Evolutionary conservation across 768 basidiomycete genomes (phyloP).

Genomic region (Pisolithus marmoratus): DNA sequence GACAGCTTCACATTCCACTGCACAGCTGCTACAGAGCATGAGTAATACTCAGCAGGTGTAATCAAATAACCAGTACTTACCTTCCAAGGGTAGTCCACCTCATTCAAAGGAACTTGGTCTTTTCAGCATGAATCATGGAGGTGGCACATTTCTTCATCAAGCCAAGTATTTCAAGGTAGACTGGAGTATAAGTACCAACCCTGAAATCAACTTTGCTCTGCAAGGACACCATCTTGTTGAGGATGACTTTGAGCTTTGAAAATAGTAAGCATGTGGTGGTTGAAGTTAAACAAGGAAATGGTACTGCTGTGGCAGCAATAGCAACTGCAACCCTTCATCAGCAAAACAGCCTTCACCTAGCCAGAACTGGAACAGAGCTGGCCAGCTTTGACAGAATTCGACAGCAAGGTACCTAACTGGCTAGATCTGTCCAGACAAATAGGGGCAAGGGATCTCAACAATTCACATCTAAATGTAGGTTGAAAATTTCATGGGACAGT

Average conservation of each 20-base stretch:
- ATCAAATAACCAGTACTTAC: neutral
- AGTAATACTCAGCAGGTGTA: neutral
- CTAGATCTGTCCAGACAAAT: too few species aligned
- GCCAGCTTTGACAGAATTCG: too few species aligned
- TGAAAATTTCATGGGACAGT: too few species aligned
- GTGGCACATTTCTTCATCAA: neutral
- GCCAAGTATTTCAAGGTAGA: neutral
- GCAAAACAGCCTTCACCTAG: too few species aligned
- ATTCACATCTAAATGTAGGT: too few species aligned
- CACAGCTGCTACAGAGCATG: neutral
- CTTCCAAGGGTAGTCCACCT: neutral
- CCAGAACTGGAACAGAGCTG: too few species aligned
- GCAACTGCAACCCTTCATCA: neutral
- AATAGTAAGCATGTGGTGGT: neutral
- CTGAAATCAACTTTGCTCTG: neutral
- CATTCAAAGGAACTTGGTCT: neutral
- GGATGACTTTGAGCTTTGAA: neutral
- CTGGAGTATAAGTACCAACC: neutral
- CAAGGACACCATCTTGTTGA: neutral
- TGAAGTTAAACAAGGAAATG: neutral
- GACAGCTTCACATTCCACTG: neutral
- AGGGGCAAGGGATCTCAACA: too few species aligned
- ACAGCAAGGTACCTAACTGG: too few species aligned
- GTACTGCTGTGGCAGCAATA: neutral
- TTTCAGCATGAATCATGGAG: neutral